Evolutionary conservation across 345 rosid species (phyloP).

Genomic region (Nephelium lappaceum): DNA sequence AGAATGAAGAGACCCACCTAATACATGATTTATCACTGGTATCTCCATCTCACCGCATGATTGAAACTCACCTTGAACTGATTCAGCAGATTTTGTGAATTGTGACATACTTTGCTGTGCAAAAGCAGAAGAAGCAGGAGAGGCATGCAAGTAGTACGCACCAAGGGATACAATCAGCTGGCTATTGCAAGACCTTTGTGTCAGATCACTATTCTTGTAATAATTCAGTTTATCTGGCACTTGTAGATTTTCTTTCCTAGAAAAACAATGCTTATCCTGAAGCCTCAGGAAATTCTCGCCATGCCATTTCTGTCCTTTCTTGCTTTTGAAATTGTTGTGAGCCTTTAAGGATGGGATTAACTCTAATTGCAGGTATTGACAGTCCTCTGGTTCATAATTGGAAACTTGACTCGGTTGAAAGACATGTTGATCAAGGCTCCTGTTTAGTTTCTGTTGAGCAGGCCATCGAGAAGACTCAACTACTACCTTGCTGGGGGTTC

Average conservation of each 20-base stretch:
- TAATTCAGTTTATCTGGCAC: background rate
- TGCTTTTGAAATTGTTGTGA: background rate
- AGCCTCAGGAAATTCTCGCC: background rate
- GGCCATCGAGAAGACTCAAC: background rate
- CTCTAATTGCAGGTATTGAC: background rate
- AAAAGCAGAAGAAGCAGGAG: constrained; percentile 6
- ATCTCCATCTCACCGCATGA: constrained; percentile 6
- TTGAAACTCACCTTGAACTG: constrained; percentile 13
- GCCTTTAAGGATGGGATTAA: background rate
- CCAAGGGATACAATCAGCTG: constrained; percentile 4
- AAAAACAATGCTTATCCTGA: background rate
- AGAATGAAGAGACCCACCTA: constrained; percentile 10
- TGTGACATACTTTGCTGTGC: background rate
- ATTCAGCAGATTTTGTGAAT: background rate
- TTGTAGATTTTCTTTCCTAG: constrained; percentile 1
- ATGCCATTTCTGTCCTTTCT: background rate
- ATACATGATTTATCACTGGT: constrained; percentile 6
- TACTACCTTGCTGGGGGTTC: background rate
- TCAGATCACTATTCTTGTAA: background rate
- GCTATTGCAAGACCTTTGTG: background rate
- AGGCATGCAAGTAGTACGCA: background rate
- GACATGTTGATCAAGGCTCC: background rate
- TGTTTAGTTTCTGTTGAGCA: background rate
- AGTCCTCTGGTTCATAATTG: constrained; percentile 1
- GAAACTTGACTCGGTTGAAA: background rate